These are phyloP conservation scores for Baffinella frigidus DNA, from an alignment of 208 protist genomes.

Conservation along the genomic window DNA sequence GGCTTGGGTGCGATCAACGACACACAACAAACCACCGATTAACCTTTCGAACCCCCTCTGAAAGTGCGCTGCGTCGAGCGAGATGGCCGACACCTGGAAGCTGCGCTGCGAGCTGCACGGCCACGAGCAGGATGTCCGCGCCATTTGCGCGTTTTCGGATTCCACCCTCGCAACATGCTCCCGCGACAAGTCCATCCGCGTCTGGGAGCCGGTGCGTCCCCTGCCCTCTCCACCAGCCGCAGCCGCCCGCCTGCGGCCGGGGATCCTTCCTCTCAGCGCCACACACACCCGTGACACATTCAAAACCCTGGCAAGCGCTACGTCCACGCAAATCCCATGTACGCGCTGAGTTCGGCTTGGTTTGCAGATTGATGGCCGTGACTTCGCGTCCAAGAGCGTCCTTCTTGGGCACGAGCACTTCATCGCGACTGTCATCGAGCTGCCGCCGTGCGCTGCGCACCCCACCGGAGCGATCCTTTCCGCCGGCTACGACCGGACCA, in stretches of 20 bases:
- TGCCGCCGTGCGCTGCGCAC: background rate
- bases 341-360: background rate
- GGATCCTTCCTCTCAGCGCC: background rate
- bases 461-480: background rate
- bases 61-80: too few relatives aligned
- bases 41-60: too few relatives aligned
- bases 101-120: background rate
- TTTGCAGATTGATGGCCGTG: background rate
- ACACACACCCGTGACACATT: background rate
- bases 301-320: background rate
- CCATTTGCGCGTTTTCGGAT: background rate
- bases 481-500: background rate
- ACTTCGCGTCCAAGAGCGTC: background rate
- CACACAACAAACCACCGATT: too few relatives aligned
- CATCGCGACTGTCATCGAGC: background rate
- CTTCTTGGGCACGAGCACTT: slow-evolving; percentile 44
- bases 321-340: too few relatives aligned
- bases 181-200: slow-evolving; percentile 13
- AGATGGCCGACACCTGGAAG: background rate
- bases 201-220: background rate
- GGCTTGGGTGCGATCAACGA: too few relatives aligned
- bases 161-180: background rate
- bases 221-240: background rate
- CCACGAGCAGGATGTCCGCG: slow-evolving; percentile 57
- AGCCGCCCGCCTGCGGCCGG: background rate